These are phyloP conservation scores for Aphanomyces invadans DNA, from an alignment of 352 stramenopile species.

Conservation along the genomic window DNA sequence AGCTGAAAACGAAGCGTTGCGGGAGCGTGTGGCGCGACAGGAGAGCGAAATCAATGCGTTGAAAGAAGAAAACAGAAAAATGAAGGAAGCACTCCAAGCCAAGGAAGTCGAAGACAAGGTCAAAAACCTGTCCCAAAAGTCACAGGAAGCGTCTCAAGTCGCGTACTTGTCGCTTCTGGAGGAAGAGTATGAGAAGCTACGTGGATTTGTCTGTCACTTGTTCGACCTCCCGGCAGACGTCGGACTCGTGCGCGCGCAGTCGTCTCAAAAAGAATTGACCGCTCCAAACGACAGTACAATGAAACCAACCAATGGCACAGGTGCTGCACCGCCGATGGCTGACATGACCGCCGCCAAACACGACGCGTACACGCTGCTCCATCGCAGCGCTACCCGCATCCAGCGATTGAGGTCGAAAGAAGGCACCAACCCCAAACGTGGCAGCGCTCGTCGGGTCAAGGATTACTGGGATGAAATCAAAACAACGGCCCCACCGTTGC, in stretches of 20 bases:
- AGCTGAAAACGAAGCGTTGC: slow-evolving; percentile 73
- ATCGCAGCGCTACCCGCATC: slow-evolving; percentile 15
- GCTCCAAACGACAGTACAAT: slow-evolving; percentile 25
- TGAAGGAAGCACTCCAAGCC: slow-evolving; percentile 79
- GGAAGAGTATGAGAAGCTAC: slow-evolving; percentile 76
- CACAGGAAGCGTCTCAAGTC: slow-evolving; percentile 80
- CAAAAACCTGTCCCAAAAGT: slow-evolving; percentile 74
- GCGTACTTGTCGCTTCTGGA: slow-evolving; percentile 74
- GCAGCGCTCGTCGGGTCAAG: slow-evolving; percentile 73
- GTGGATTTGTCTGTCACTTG: slow-evolving; percentile 65
- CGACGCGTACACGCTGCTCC: slow-evolving; percentile 20
- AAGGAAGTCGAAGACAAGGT: slow-evolving; percentile 84
- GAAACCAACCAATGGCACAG: background rate
- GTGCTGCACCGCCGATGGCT: background rate
- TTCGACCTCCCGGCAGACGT: slow-evolving; percentile 66
- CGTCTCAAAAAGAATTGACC: background rate
- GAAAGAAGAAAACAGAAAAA: slow-evolving; percentile 64
- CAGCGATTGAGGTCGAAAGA: slow-evolving; percentile 19
- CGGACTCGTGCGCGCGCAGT: slow-evolving; percentile 33
- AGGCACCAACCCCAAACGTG: slow-evolving; percentile 29
- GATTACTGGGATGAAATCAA: slow-evolving; percentile 86
- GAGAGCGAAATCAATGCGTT: slow-evolving; percentile 68
- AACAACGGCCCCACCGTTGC: slow-evolving; percentile 72
- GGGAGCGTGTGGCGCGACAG: slow-evolving; percentile 62
- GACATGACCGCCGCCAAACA: slow-evolving; percentile 21